Conservation (phyloP, 352 stramenopile genomes). For the Pythium rishiriense region DNA sequence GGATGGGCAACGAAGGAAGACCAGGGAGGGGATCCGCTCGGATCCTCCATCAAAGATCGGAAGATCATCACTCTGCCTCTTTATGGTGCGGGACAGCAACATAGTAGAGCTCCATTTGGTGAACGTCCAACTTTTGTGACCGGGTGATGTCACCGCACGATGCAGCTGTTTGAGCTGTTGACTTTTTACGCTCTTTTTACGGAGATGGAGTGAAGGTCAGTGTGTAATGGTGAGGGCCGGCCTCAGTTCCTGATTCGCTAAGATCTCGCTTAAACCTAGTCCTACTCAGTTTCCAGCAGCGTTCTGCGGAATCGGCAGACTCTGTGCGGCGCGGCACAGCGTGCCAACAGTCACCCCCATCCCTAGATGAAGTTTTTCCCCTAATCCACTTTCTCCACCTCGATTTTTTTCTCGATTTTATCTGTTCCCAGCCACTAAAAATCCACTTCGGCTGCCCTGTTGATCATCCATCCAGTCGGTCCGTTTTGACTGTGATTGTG, state of each 20-base stretch:
- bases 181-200: slow-evolving; percentile 21
- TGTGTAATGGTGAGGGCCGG: background rate
- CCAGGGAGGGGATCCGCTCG: background rate
- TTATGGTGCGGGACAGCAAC: slow-evolving; percentile 16
- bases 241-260: slow-evolving; percentile 5
- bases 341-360: background rate
- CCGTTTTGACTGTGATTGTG: background rate
- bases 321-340: background rate
- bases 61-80: background rate
- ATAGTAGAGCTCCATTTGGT: slow-evolving; percentile 1
- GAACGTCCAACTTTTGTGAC: slow-evolving; percentile 12
- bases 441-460: too few relatives aligned
- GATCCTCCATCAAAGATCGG: slow-evolving; percentile 10
- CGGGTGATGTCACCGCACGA: slow-evolving; percentile 1
- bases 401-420: background rate
- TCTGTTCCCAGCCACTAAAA: background rate
- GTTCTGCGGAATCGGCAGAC: background rate
- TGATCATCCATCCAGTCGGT: too few relatives aligned
- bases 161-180: background rate
- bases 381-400: background rate
- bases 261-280: background rate
- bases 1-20: slow-evolving; percentile 5
- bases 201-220: slow-evolving; percentile 1
- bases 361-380: background rate
- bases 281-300: slow-evolving; percentile 8